Base-by-base conservation (phyloP, 768 basidiomycete genomes). In the Tylopilus cervinicoccineus region DNA sequence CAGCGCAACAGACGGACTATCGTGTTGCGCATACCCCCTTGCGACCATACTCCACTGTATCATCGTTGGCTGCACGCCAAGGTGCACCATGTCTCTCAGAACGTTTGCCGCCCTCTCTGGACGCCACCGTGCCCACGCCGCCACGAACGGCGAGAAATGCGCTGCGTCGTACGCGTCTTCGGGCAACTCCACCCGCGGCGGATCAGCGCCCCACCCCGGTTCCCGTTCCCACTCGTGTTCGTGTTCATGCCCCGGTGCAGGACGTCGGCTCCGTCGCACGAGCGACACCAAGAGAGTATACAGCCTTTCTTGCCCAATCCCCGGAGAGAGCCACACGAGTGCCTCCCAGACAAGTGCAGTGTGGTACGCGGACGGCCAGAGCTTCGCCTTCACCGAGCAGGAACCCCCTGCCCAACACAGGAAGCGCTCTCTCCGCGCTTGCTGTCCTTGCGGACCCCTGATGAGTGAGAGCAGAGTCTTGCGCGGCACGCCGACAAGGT, bases 101-200 rank as follows among this genome's bases (percentile, higher is more conserved):
- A 84, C 68, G 19, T 55, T 50, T 0, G 67, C 56, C 0, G 76
- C 78, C 24, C 60, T 58, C 5, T 55, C 39, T 1, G 72, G 58
- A 2, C 51, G 54, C 4, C 58, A 43, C 5, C 54, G 45, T 43
- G 71, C 70, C 55, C 80, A 66, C 17, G 60, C 61, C 29, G 66
- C 60, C 33, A 84, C 62, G 59, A 86, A 86, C 0, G 79, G 73
- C 1, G 71, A 77, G 58, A 86, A 87, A 51, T 70, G 69, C 29
- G 65, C 56, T 27, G 60, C 54, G 51, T 68, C 72, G 65, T 65
- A 52, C 16, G 69, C 53, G 20, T 66, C 58, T 0, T 56, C 64
- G 26, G 57, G 51, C 19, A 70, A 47, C 11, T 61, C 46, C 28
- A 40, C 20, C 4, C 23, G 20, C 6, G 22, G 2, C 23, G 23